A percentile compares a stretch with the other conserved stretches of the same genome.
These are phyloP conservation scores for Rhynchospora tenuis DNA, from an alignment of 176 grass and related monocot species.

Conservation along the genomic window DNA sequence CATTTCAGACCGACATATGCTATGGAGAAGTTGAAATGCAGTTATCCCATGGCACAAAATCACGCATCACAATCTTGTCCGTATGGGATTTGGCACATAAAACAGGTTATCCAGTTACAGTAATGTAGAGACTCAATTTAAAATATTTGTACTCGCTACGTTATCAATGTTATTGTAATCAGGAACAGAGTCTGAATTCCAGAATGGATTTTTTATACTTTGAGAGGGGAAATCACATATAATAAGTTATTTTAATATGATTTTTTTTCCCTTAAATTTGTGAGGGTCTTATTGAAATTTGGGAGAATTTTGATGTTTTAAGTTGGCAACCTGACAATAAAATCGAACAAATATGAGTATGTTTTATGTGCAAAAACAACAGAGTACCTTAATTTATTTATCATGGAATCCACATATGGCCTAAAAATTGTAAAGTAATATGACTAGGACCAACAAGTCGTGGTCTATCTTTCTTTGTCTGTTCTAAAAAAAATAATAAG, in stretches of 20 bases:
- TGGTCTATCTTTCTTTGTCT: constrained; percentile 3
- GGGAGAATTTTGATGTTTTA: too few species aligned
- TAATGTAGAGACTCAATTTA: background rate
- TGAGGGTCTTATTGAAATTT: too few species aligned
- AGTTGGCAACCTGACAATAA: too few species aligned
- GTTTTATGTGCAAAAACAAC: background rate
- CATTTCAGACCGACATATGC: constrained; percentile 1
- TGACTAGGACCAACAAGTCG: constrained; percentile 13
- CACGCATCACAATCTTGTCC: background rate
- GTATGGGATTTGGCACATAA: background rate
- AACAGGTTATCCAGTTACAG: background rate
- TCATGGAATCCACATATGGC: constrained; percentile 1
- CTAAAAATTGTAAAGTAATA: background rate
- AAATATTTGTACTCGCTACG: background rate
- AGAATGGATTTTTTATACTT: too few species aligned
- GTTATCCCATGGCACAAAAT: background rate
- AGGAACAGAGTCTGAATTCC: too few species aligned
- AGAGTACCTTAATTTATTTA: constrained; percentile 6
- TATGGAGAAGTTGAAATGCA: constrained; percentile 11
- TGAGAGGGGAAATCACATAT: too few species aligned
- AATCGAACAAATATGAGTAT: background rate
- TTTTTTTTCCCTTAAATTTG: too few species aligned
- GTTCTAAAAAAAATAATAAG: background rate
- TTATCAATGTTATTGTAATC: background rate
- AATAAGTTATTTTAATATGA: too few species aligned